Conservation (phyloP, 2,329 filamentous ascomycete genomes). For the Sphaerulina musiva region DNA sequence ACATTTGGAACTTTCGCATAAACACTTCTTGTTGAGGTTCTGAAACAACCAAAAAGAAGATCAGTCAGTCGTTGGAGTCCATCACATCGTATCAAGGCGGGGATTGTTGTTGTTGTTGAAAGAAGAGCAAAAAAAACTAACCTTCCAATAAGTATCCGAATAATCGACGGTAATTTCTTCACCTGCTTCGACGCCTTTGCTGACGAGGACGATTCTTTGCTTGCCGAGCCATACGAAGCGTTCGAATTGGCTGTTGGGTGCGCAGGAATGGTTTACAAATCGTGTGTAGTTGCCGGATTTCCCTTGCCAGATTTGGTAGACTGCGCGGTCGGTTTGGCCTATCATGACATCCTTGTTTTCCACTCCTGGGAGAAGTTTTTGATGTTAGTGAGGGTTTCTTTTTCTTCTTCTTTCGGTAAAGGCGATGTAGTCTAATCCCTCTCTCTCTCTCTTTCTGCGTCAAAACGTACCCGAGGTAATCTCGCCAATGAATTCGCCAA, state of each 20-base stretch:
- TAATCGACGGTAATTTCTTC: constrained; percentile 55
- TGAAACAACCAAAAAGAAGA: background rate
- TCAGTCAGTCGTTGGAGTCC: background rate
- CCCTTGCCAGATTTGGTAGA: constrained; percentile 56
- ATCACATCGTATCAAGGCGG: too few relatives aligned
- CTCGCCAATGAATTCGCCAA: constrained; percentile 52
- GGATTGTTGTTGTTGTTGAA: too few relatives aligned
- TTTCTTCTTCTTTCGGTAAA: background rate
- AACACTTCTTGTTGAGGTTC: constrained; percentile 49
- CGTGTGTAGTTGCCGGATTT: constrained; percentile 52
- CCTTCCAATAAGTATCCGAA: constrained; percentile 52
- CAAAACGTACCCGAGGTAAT: constrained; percentile 41
- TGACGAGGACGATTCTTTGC: constrained; percentile 51
- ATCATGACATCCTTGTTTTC: constrained; percentile 51
- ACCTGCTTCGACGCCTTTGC: constrained; percentile 49
- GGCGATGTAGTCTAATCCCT: background rate
- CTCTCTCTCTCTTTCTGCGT: too few relatives aligned
- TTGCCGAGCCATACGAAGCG: constrained; percentile 52
- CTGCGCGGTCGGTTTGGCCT: constrained; percentile 37
- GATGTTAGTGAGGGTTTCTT: background rate
- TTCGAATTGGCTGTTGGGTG: constrained; percentile 52
- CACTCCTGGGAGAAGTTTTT: constrained; percentile 29
- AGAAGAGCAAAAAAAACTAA: background rate
- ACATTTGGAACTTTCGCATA: constrained; percentile 50
- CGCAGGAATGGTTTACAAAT: constrained; percentile 55